Base-by-base conservation (phyloP, 148 eudicot genomes). In the Dianthus caryophyllus region DNA sequence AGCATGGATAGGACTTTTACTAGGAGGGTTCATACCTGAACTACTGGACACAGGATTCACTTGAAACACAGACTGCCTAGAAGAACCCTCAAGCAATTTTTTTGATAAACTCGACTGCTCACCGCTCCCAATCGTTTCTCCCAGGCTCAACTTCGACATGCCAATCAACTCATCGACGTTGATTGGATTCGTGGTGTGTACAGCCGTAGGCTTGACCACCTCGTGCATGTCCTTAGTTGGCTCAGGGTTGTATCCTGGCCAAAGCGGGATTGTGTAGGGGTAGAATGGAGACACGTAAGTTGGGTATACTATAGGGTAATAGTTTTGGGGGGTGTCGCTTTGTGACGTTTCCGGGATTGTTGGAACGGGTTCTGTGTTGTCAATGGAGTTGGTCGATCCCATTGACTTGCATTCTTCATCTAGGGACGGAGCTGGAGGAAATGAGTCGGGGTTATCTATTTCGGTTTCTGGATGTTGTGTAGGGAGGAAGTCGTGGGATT, bases 151-250 rank as follows among this genome's bases (percentile, higher is more conserved):
- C 24, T 84, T 87, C 15, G 96, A 88, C 87, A 88, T 80, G 62
- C 96, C 91, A 18, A 88, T 87, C 1, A 88, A 82, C 76, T 88
- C 96, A 63, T 88, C 88, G 0, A 88, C 88, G 17, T 88, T 88
- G 39, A 88, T 88, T 15, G 96, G 96, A 66, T 69, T 86, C 77
- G 82, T 88, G 9, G 90, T 80, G 72, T 86, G 96, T 15, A 88
- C 87, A 8, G 96, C 85, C 5, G 85, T 88, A 58, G 96, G 96
- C 80, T 85, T 88, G 36, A 88, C 82, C 80, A 88, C 88, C 76
- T 86, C 87, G 36, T 88, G 96, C 8, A 78, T 66, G 75, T 84
- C 87, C 68, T 75, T 84, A 36, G 64, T 20, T 6, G 88, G 83
- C 68, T 79, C 79, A 0, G 78, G 31, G 38, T 58, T 56, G 38